Conservation (phyloP, 2,329 filamentous ascomycete species). For the Sclerotinia sclerotiorum region DNA sequence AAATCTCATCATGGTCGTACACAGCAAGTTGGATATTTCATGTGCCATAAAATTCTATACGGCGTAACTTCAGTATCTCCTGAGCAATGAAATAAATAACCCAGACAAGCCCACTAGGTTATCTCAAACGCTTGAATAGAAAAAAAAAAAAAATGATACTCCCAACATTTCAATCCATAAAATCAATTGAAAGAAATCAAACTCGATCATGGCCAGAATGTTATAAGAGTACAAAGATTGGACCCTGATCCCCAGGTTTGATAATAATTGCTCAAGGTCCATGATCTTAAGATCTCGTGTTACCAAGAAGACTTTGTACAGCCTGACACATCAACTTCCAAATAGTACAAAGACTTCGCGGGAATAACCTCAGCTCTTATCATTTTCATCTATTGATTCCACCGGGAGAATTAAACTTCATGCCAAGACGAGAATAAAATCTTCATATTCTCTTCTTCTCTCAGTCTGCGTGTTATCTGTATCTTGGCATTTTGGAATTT, state of each 20-base stretch:
- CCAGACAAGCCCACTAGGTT: too few species aligned
- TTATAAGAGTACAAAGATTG: too few species aligned
- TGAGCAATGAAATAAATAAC: background rate
- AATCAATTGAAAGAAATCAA: too few species aligned
- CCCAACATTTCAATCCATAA: too few species aligned
- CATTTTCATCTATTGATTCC: background rate
- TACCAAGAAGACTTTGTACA: background rate
- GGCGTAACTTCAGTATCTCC: background rate
- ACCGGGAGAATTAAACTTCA: background rate
- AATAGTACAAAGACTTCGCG: background rate
- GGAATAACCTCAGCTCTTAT: background rate
- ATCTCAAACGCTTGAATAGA: too few species aligned
- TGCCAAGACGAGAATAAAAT: slow-evolving; percentile 19
- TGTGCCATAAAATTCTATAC: background rate
- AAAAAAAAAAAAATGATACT: too few species aligned
- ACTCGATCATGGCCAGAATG: too few species aligned
- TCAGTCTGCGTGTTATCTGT: background rate
- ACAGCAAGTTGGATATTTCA: background rate
- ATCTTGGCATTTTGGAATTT: background rate
- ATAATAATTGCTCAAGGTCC: background rate
- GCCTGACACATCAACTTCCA: background rate
- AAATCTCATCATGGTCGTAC: background rate
- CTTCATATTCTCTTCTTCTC: background rate
- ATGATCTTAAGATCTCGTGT: background rate
- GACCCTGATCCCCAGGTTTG: background rate